Evolutionary conservation across 2,329 filamentous ascomycete species (phyloP).

Genomic region (Spiromastix sp.): DNA sequence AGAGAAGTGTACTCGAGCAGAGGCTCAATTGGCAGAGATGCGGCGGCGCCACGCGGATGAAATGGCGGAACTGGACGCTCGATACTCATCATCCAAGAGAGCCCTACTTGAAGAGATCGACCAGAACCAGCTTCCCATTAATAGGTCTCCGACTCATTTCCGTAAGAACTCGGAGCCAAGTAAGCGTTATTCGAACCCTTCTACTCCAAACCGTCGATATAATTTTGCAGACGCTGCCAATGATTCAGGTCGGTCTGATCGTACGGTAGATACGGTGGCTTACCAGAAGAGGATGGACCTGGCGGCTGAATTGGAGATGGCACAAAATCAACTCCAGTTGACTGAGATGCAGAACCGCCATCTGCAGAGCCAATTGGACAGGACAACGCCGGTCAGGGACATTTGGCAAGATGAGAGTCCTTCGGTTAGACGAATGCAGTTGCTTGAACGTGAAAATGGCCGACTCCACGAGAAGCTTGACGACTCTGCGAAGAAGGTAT

Average conservation of each 20-base stretch:
- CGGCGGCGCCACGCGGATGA: conserved; percentile 64
- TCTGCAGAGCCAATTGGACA: conserved; percentile 75
- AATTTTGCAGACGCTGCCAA: conserved; percentile 52
- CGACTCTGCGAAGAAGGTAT: conserved; percentile 87
- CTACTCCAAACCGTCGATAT: conserved; percentile 62
- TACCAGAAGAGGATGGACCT: conserved; percentile 86
- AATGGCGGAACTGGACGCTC: conserved; percentile 52
- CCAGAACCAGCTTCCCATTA: conserved; percentile 63
- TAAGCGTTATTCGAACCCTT: conserved; percentile 60
- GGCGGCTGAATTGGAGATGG: conserved; percentile 78
- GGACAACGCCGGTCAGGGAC: conserved; percentile 52
- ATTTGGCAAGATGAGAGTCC: conserved; percentile 63
- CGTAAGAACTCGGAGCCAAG: conserved; percentile 49
- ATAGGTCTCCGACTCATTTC: conserved; percentile 63
- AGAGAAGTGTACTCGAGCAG: conserved; percentile 70
- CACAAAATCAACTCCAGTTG: conserved; percentile 89
- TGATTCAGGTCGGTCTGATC: conserved; percentile 75
- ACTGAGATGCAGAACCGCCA: conserved; percentile 93
- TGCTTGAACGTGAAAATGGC: conserved; percentile 85
- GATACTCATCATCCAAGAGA: conserved; percentile 55
- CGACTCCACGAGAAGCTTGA: conserved; percentile 90
- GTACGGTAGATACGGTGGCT: conserved; percentile 70
- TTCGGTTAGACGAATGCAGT: conserved; percentile 70
- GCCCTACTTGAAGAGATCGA: conserved; percentile 80
- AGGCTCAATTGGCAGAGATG: conserved; percentile 69